Base-by-base conservation (phyloP, 225 moss, liverwort and hornwort species). In the Polytrichum commune region DNA sequence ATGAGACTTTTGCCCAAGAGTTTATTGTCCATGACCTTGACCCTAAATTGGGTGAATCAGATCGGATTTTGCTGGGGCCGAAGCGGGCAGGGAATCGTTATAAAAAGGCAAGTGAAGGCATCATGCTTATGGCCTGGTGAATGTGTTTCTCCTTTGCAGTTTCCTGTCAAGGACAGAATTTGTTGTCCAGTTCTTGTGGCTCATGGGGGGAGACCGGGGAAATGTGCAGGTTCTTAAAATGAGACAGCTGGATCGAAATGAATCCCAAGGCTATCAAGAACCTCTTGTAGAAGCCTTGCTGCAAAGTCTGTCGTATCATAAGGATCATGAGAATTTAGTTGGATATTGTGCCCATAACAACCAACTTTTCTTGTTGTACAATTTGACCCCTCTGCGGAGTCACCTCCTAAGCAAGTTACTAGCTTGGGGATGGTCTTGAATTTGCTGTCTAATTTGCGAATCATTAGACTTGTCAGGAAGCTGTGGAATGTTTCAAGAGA, bases 321-420 rank as follows among this genome's bases (percentile, higher is more conserved):
- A 89, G 33, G 93, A 95, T 77, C 93, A 95, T 72, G 93, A 95
- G 64, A 98, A 95, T 82, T 85, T 98, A 75, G 95, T 98, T 75
- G 97, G 97, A 68, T 98, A 93, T 65, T 98, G 95, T 67, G 95
- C 93, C 7, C 95, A 98, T 73, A 93, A 95, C 53, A 91, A 98
- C 72, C 97, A 89, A 83, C 89, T 94, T 62, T 81, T 98, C 33
- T 78, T 98, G 71, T 94, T 98, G 55, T 98, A 98, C 68, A 95
- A 98, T 73, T 98, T 65, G 95, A 91, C 95, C 91, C 95, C 18
- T 75, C 93, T 53, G 97, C 94, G 27, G 92, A n/a, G n/a, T n/a
- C n/a, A n/a, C n/a, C n/a, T n/a, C n/a, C n/a, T n/a, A n/a, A n/a
- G n/a, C n/a, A n/a, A n/a, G n/a, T n/a, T n/a, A n/a, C n/a, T 92